Evolutionary conservation across 2,329 filamentous ascomycete species (phyloP), one percentile per base, ranked within the genome.

Genomic region (Colletotrichum sp.): DNA sequence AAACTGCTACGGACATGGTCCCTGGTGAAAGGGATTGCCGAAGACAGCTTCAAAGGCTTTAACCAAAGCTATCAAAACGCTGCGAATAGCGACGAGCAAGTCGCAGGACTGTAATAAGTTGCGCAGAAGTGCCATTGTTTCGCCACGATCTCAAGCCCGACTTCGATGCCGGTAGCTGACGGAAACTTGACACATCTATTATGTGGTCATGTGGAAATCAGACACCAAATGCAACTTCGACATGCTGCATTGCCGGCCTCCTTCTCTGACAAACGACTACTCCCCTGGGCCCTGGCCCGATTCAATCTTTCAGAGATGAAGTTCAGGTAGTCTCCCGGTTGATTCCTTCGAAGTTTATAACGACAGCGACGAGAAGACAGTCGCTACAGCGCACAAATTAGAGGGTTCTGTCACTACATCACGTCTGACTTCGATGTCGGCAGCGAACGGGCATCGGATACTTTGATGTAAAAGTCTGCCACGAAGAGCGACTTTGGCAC

Each of bases 381-480:
- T n/a, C 0, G 18, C 8, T n/a, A 18, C 38, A 43, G 38, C 1
- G 38, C 38, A 18, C 18, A 43, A 43, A 18, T 5, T 1, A 4
- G 0, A 30, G 3, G 30, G 30, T 4, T 30, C 3, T 30, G 30
- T 30, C 30, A 30, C 30, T 30, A 4, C 30, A 30, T 30, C 30
- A 4, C 30, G 30, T 30, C 30, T 30, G 30, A n/a, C 16, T n/a
- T 43, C 3, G 16, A 10, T 43, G 38, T n/a, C 38, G 18, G 38
- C 5, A 43, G 38, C 38, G 0, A 43, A 43, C 38, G 38, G 18
- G 18, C 8, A 43, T n/a, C 5, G 18, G 5, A n/a, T 18, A 43
- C 1, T 43, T 43, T 0, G 1, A 43, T 43, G n/a, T n/a, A 0
- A n/a, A n/a, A n/a, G 8, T 43, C 1, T 1, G 38, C 0, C 5